These are phyloP conservation scores for Mycena amicta DNA, from an alignment of 768 basidiomycete species.

Conservation along the genomic window DNA sequence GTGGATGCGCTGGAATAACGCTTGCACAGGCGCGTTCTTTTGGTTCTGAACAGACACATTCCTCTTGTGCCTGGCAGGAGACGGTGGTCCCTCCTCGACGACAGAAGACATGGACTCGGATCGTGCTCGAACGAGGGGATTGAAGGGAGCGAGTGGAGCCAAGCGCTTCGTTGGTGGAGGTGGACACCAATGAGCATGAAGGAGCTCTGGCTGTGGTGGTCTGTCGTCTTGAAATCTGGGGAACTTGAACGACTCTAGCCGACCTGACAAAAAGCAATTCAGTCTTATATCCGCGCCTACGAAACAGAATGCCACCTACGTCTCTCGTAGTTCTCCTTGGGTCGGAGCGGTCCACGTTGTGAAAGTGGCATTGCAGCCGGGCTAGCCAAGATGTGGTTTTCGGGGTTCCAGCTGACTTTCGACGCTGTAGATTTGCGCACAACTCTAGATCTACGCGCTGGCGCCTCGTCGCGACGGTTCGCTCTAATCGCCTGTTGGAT, in stretches of 20 bases:
- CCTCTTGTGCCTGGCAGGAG: slow-evolving; percentile 6
- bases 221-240: background rate
- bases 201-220: background rate
- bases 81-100: slow-evolving; percentile 8
- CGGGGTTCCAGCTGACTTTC: background rate
- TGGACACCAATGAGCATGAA: background rate
- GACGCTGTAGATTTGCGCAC: background rate
- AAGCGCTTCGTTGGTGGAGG: slow-evolving; percentile 19
- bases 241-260: background rate
- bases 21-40: background rate
- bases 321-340: background rate
- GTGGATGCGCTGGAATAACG: background rate
- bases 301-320: background rate
- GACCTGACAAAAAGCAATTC: background rate
- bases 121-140: slow-evolving; percentile 28
- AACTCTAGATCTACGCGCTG: too few species aligned
- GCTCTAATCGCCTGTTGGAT: slow-evolving; percentile 16
- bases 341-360: background rate
- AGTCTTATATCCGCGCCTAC: background rate
- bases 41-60: slow-evolving; percentile 7
- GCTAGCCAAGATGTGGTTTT: background rate
- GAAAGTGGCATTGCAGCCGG: background rate
- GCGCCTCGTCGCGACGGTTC: slow-evolving; percentile 17
- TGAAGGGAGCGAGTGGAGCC: slow-evolving; percentile 29
- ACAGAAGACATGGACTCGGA: slow-evolving; percentile 33